Evolutionary conservation across 148 eudicot genomes (phyloP), one percentile per base, ranked within the genome.

Genomic region (Amaranthus palmeri): DNA sequence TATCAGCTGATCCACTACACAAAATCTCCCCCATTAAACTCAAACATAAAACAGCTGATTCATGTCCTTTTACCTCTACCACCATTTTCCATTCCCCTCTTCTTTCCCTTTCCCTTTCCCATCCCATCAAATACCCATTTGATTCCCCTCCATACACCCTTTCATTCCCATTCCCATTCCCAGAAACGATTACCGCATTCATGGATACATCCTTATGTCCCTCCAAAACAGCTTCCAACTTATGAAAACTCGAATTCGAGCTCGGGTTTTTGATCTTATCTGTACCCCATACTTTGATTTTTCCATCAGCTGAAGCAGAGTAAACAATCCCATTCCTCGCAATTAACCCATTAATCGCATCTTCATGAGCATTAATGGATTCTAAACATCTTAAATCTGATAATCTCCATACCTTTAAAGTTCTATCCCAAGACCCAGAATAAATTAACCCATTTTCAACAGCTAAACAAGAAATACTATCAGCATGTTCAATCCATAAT

Each of bases 371-470:
- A 65, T 85, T 80, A 7, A 92, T 86, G 2, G 97, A 92, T 44
- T 92, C 97, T 72, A 92, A 71, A 64, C 97, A 92, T 78, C 74
- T 85, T 47, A 90, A 80, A 80, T 88, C 91, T 5, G 83, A 76
- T 36, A 85, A 61, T 56, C 89, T 70, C 97, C 97, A 92, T 0
- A 92, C 91, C 47, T 92, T 92, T 3, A 92, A 68, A 3, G 91
- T 86, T 77, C 85, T 90, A 63, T 92, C 97, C 97, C 97, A 92
- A 0, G 97, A 92, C 5, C 97, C 97, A 3, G 97, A 92, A 75
- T 92, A 92, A 52, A 92, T 82, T 18, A 90, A 69, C 57, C 90
- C 93, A 4, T 78, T 77, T 0, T 71, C 70, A 0, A 86, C 88
- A 0, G 96, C 86, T 53, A 92, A 77, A 52, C 97, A 92, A 5